These are phyloP conservation scores for Mucor plumbeus DNA, from an alignment of 371 early-diverging fungal species.

Conservation along the genomic window DNA sequence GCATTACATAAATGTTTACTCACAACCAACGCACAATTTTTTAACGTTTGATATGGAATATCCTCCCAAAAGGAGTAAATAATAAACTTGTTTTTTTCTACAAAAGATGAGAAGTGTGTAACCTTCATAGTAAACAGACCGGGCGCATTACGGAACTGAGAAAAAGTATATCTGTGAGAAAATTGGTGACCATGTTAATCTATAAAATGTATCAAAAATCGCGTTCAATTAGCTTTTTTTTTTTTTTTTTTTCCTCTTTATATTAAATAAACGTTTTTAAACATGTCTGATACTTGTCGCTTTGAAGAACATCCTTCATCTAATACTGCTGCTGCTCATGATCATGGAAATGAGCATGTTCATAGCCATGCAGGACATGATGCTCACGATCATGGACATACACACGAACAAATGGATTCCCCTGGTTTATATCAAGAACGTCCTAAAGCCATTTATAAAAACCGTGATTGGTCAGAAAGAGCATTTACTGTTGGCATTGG, in stretches of 20 bases:
- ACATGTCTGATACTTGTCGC: constrained; percentile 30
- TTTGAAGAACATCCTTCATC: constrained; percentile 27
- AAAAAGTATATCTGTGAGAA: not conserved
- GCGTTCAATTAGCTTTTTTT: not conserved
- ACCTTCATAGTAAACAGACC: not conserved
- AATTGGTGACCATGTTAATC: not conserved
- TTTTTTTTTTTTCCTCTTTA: not conserved
- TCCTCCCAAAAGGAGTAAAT: not conserved
- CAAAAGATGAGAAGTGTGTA: not conserved
- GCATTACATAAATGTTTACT: not conserved
- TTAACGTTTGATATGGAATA: not conserved
- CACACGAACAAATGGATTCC: constrained; percentile 88
- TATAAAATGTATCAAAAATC: not conserved
- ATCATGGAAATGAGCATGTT: constrained; percentile 38
- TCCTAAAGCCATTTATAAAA: constrained; percentile 68
- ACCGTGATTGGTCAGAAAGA: constrained; percentile 89
- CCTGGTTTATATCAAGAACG: constrained; percentile 88
- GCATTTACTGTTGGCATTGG: constrained; percentile 96
- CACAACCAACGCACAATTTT: not conserved
- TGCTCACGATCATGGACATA: constrained; percentile 79
- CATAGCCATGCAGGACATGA: constrained; percentile 43
- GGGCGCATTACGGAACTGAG: not conserved
- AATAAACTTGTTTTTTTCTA: not conserved
- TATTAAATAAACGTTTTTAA: not conserved
- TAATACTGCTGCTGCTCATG: constrained; percentile 26